These are phyloP conservation scores for Rheum nobile DNA, from an alignment of 148 eudicot genomes.

Conservation along the genomic window DNA sequence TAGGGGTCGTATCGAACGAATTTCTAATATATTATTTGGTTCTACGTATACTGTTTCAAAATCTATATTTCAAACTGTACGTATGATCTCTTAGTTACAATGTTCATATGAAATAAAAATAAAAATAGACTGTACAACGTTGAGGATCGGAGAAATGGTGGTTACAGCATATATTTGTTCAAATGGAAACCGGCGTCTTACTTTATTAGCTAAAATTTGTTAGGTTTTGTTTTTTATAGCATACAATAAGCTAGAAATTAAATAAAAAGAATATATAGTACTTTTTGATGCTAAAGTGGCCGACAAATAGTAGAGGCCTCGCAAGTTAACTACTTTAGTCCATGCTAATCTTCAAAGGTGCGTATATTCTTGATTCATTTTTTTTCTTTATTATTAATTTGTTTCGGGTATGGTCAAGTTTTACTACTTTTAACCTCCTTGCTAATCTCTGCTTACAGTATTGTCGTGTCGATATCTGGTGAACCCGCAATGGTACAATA, in stretches of 20 bases:
- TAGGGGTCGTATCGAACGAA: no score
- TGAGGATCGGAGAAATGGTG: no score
- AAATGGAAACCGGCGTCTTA: neutral
- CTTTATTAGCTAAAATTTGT: neutral
- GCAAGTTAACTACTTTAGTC: neutral
- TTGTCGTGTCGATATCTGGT: neutral
- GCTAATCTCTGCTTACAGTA: neutral
- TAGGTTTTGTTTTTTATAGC: neutral
- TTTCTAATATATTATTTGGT: no score
- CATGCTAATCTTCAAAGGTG: neutral
- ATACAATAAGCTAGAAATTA: neutral
- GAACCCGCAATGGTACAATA: no score
- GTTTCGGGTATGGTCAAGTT: no score
- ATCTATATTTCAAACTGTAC: neutral
- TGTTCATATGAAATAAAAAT: no score
- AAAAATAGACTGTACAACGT: no score
- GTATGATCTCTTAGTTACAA: no score
- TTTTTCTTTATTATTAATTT: no score
- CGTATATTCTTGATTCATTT: neutral
- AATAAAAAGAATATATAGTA: neutral
- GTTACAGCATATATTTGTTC: neutral
- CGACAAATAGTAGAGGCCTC: conserved; percentile 5
- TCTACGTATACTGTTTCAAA: neutral
- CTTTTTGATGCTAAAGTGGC: neutral
- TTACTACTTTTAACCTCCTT: neutral